Evolutionary conservation across 1,284 basidiomycete species (phyloP), one percentile per base, ranked within the genome.

Genomic region (Volvariella volvacea): DNA sequence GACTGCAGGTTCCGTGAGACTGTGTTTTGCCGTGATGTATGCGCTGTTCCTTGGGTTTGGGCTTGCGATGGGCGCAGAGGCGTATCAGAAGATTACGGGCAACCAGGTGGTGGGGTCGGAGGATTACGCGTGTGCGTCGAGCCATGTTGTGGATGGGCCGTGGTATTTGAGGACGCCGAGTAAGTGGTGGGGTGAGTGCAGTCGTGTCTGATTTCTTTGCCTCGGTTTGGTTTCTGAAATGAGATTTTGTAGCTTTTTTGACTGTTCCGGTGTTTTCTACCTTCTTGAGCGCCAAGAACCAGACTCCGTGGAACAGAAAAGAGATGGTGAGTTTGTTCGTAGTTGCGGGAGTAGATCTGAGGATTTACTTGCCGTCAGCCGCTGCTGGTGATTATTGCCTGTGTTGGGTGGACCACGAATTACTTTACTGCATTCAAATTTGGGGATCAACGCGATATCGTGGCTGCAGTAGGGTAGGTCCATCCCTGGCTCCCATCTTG

Each of bases 11-110:
- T 84, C 88, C 16, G 91, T 94, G 31, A 77, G 90, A 32, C 70
- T 94, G 16, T 88, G 88, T 48, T 94, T 88, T 58, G 80, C 88
- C 12, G 72, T 90, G 44, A 77, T 89, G 52, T 90, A 89, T 55
- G 78, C 80, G 15, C 71, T 90, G 21, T 89, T 89, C 68, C 73
- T 91, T 15, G 88, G 88, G 1, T 92, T 92, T 56, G 89, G 90
- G 4, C 76, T 92, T 15, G 79, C 86, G 1, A 88, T 92, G 48
- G 88, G 88, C 9, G 81, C 78, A 1, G 74, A 84, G 45, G 57
- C 85, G 8, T 92, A 79, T 56, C 64, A 75, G 46, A 73, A 70
- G 47, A 72, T 88, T 33, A 71, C 78, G 0, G 61, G 67, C 4
- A 60, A 61, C 4, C 28, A 50, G 0, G 60, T 83, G n/a, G 48